Conservation (phyloP, 83 land plant species). For the Picea mariana region DNA sequence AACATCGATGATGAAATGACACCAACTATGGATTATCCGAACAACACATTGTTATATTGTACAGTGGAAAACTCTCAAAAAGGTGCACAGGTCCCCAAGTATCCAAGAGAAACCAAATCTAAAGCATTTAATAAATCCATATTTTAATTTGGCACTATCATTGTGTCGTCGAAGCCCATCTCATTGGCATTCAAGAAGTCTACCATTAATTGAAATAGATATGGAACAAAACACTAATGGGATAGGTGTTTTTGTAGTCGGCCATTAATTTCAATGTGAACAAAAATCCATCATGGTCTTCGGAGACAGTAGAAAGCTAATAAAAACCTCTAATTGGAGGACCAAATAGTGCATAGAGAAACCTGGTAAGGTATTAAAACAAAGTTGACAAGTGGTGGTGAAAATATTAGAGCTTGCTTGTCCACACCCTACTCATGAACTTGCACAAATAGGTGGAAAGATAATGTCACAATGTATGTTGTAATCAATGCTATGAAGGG, state of each 20-base stretch:
- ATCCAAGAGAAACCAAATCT: too few species aligned
- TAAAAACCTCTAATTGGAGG: slow-evolving; percentile 96
- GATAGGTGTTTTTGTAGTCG: slow-evolving; percentile 77
- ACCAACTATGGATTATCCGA: too few species aligned
- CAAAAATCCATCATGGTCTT: slow-evolving; percentile 93
- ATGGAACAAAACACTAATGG: slow-evolving; percentile 86
- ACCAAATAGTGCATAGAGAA: slow-evolving; percentile 34
- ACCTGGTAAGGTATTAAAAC: slow-evolving; percentile 75
- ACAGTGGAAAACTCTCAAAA: too few species aligned
- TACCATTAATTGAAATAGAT: slow-evolving; percentile 81
- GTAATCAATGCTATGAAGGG: slow-evolving; percentile 63
- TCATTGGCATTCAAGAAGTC: too few species aligned
- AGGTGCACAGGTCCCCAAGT: too few species aligned
- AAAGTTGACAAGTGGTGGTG: slow-evolving; percentile 94
- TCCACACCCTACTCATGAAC: slow-evolving; percentile 85
- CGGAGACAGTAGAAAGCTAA: slow-evolving; percentile 96
- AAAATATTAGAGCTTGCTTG: slow-evolving; percentile 79
- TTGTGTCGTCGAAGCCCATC: too few species aligned
- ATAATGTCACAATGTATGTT: slow-evolving; percentile 62
- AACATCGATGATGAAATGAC: too few species aligned
- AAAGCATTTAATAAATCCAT: too few species aligned
- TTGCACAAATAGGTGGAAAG: slow-evolving; percentile 93
- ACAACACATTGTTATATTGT: too few species aligned
- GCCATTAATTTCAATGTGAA: slow-evolving; percentile 86
- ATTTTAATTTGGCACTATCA: too few species aligned